Conservation (phyloP, 2,329 filamentous ascomycete genomes). For the Cryphonectria nitschkei region DNA sequence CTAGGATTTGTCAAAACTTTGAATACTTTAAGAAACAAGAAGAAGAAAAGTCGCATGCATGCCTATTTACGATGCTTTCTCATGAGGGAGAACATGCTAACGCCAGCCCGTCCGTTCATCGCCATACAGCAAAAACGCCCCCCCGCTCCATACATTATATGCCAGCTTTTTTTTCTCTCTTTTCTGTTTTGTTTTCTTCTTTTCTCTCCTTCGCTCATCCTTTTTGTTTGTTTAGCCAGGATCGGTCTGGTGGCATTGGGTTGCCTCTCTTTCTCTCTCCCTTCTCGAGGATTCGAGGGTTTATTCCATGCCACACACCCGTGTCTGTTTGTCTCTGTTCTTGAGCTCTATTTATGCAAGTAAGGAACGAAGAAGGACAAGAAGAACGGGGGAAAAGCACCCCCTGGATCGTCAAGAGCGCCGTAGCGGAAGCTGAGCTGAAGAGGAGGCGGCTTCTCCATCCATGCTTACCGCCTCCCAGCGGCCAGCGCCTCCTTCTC, state of each 20-base stretch:
- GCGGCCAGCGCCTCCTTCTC: constrained; percentile 36
- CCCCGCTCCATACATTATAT: not conserved
- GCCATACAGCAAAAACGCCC: not conserved
- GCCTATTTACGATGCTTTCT: too few relatives aligned
- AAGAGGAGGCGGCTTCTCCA: not conserved
- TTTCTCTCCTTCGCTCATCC: not conserved
- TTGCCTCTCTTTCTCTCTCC: not conserved
- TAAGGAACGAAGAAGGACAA: not conserved
- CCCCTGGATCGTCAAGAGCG: not conserved
- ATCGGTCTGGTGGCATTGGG: not conserved
- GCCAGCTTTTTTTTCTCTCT: not conserved
- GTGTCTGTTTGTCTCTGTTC: not conserved
- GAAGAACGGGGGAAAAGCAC: not conserved
- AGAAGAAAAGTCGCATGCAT: too few relatives aligned
- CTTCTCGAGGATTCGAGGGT: not conserved
- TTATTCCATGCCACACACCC: not conserved
- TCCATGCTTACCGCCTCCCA: constrained; percentile 15
- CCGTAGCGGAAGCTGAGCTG: not conserved
- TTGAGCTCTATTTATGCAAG: not conserved
- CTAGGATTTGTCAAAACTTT: too few relatives aligned
- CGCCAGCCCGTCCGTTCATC: not conserved
- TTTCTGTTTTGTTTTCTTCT: not conserved
- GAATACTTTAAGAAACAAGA: too few relatives aligned
- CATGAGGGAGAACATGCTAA: too few relatives aligned
- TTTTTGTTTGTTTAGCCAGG: not conserved